These are phyloP conservation scores for Knoxia roxburghii DNA, from an alignment of 257 asterid species.

Conservation along the genomic window DNA sequence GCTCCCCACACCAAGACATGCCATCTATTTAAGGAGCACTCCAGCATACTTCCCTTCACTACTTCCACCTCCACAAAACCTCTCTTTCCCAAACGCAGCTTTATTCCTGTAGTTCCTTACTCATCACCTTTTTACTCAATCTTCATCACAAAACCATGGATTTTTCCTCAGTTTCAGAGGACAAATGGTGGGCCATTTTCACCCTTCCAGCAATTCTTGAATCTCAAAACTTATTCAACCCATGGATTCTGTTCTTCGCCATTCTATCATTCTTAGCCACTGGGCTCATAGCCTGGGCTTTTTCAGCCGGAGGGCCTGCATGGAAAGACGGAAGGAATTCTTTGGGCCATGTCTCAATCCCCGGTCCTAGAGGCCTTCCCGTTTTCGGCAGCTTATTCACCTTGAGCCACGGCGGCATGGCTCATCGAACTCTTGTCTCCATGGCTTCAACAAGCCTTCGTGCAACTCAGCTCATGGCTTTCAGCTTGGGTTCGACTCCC, in stretches of 20 bases:
- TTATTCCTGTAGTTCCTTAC: no score
- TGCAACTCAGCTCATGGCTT: constrained; percentile 45
- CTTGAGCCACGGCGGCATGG: constrained; percentile 61
- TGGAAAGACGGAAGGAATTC: constrained; percentile 41
- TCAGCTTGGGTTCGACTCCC: constrained; percentile 53
- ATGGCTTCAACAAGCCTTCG: constrained; percentile 22
- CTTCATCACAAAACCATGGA: constrained; percentile 25
- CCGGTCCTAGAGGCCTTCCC: constrained; percentile 56
- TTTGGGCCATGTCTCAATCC: constrained; percentile 37
- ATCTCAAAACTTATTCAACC: constrained; percentile 21
- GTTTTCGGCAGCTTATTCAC: constrained; percentile 49
- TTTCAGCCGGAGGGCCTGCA: constrained; percentile 36
- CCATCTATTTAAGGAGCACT: constrained; percentile 38
- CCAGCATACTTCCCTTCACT: not conserved
- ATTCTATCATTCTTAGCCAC: constrained; percentile 6
- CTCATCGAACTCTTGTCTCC: constrained; percentile 49
- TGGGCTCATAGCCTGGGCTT: constrained; percentile 45
- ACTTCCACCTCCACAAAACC: not conserved
- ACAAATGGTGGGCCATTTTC: constrained; percentile 36
- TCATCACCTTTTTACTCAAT: not conserved
- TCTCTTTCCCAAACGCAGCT: not conserved
- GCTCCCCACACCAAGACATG: constrained; percentile 22
- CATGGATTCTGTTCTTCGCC: constrained; percentile 11
- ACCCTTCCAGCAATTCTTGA: constrained; percentile 40
- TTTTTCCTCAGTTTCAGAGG: constrained; percentile 25